Evolutionary conservation across 1,139 yeast species (phyloP), one percentile per base, ranked within the genome.

Genomic region (Eremothecium gossypii): DNA sequence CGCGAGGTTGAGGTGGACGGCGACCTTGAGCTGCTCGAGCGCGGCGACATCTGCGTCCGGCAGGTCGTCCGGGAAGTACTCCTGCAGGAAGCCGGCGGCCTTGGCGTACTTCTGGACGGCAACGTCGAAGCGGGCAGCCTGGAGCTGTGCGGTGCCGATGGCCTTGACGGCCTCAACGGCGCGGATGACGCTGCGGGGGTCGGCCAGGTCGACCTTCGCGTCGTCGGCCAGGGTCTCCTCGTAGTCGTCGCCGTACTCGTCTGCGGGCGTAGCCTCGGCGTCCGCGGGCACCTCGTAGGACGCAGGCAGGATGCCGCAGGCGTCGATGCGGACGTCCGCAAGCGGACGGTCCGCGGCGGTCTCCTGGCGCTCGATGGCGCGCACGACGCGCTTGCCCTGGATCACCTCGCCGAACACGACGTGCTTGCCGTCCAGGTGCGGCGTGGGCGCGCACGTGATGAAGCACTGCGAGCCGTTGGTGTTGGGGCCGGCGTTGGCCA

Each of bases 391-490:
- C 62, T 83, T 85, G 39, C 97, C 97, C 42, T 79, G 73, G 39
- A 86, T 63, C 17, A 91, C 87, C 62, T 82, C 77, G 48, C 99
- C 99, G 62, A 91, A 93, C 7, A 91, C 96, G 43, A 89, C 97
- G 64, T 93, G 98, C 65, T 91, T 89, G 37, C 93, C 94, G 61
- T 91, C 91, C 53, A 89, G 72, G 61, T 83, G 91, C 7, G 91
- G 85, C 17, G 91, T 80, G 39, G 83, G 76, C 4, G 76, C 85
- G n/a, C 91, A 81, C 33, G 95, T 84, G 55, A 91, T 80, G 63
- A 91, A 91, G 58, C 87, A 89, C 63, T 91, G 97, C 0, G 96
- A 86, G 1, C 97, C 97, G 61, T 91, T 91, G 48, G 97, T 89
- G 62, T 83, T 79, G 43, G 95, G 89, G 9, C 97, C 97, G 5